A percentile compares a stretch with the other conserved stretches of the same genome.
Conservation (phyloP, 371 early-diverging fungal genomes). For the Rhizomucor pusillus region DNA sequence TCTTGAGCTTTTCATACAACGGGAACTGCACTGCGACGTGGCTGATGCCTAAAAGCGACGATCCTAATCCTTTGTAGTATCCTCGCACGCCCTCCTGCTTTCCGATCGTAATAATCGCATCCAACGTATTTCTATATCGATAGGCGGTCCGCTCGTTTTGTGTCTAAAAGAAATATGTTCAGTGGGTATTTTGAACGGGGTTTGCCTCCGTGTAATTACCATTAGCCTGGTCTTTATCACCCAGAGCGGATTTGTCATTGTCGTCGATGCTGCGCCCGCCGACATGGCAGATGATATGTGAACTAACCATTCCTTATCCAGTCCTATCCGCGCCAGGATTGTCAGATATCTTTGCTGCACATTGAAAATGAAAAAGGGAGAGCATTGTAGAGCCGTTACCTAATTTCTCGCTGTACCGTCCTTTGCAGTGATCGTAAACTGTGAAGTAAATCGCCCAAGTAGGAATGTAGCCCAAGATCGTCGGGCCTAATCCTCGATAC, state of each 20-base stretch:
- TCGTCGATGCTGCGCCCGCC: constrained; percentile 82
- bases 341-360: neutral
- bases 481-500: constrained; percentile 89
- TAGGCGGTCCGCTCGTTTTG: constrained; percentile 69
- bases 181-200: neutral
- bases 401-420: constrained; percentile 12
- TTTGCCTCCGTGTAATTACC: constrained; percentile 44
- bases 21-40: constrained; percentile 97
- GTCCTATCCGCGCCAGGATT: constrained; percentile 21
- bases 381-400: constrained; percentile 3
- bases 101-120: constrained; percentile 73
- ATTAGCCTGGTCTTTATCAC: constrained; percentile 91
- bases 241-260: constrained; percentile 90
- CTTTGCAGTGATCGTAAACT: constrained; percentile 71
- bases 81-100: constrained; percentile 72
- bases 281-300: constrained; percentile 85
- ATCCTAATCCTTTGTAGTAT: constrained; percentile 88
- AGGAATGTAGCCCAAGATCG: constrained; percentile 86
- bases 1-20: constrained; percentile 88
- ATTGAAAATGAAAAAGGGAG: neutral
- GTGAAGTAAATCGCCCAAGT: constrained; percentile 93
- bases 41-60: constrained; percentile 85
- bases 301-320: constrained; percentile 56
- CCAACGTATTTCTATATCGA: constrained; percentile 66
- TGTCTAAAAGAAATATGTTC: constrained; percentile 45